Conservation (phyloP, 2,329 filamentous ascomycete genomes). For the Cercospora beticola region DNA sequence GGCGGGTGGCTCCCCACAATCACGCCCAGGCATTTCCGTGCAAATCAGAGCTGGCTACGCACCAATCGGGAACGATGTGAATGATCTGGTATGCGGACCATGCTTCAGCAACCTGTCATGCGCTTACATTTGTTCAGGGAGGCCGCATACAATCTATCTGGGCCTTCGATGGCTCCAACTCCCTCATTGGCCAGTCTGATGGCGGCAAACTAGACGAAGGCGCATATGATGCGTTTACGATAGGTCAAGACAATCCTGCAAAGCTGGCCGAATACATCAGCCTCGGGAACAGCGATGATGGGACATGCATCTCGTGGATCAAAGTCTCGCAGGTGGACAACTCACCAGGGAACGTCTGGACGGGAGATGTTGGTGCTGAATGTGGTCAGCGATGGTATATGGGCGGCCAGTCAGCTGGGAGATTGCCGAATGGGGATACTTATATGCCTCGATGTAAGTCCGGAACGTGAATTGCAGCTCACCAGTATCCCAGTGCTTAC, state of each 20-base stretch:
- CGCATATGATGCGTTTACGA: neutral
- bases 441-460: neutral
- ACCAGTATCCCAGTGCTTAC: neutral
- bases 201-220: neutral
- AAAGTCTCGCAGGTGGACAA: neutral
- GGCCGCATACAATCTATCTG: neutral
- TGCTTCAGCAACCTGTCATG: neutral
- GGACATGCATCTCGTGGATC: constrained; percentile 7
- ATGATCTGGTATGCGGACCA: neutral
- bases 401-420: neutral
- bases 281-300: neutral
- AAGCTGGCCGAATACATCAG: neutral
- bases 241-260: neutral
- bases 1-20: neutral
- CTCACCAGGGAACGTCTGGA: neutral
- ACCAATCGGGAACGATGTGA: neutral
- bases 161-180: neutral
- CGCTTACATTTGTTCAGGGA: neutral
- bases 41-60: neutral
- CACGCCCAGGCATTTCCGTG: neutral
- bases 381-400: neutral
- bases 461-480: too few relatives aligned
- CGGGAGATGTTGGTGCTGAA: neutral
- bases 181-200: neutral
- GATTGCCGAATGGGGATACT: neutral